phyloP scores from a whole-genome alignment of 192 early-diverging fungal species.

The Coemansia sp. region DNA sequence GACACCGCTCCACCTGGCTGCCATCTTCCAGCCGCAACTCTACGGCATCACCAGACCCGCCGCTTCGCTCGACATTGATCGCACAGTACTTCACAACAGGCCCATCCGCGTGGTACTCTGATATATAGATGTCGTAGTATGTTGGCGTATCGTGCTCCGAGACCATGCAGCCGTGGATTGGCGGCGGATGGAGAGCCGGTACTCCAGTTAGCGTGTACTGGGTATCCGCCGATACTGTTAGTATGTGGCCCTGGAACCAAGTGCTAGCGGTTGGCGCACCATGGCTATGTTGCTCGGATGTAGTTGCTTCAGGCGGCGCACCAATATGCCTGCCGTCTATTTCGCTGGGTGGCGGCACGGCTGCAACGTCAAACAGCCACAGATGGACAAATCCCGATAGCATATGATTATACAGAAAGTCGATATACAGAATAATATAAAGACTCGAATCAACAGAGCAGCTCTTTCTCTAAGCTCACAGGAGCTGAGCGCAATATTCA shows the following conservation, averaged over 20 bases:
- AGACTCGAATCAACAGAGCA: no score
- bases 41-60: slow-evolving; percentile 39
- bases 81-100: slow-evolving; percentile 17
- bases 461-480: neutral
- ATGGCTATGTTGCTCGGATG: neutral
- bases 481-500: neutral
- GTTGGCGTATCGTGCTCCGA: slow-evolving; percentile 28
- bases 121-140: slow-evolving; percentile 36
- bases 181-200: slow-evolving; percentile 20
- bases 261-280: neutral
- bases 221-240: neutral
- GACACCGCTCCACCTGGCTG: neutral
- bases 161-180: slow-evolving; percentile 41
- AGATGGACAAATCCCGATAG: slow-evolving; percentile 27
- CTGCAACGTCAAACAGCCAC: slow-evolving; percentile 24
- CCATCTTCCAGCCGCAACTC: slow-evolving; percentile 15
- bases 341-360: slow-evolving; percentile 13
- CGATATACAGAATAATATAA: neutral
- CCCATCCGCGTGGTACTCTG: slow-evolving; percentile 10
- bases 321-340: slow-evolving; percentile 1
- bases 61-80: slow-evolving; percentile 27
- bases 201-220: slow-evolving; percentile 33
- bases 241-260: slow-evolving; percentile 45
- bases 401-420: slow-evolving; percentile 2
- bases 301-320: neutral